These are phyloP conservation scores for Primulina huaijiensis DNA, from an alignment of 257 asterid species.

Conservation along the genomic window DNA sequence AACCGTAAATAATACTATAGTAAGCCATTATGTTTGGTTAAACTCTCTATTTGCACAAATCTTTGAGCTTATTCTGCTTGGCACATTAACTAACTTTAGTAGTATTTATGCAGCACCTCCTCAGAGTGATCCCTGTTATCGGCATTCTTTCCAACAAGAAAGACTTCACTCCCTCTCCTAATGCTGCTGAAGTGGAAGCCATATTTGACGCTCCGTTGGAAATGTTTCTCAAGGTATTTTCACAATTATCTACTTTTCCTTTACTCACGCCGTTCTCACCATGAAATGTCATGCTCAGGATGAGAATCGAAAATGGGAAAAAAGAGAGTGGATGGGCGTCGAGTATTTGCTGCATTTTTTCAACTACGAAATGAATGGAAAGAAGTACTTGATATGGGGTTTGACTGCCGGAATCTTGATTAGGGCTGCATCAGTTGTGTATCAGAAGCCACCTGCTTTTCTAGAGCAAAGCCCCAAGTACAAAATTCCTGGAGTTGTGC, in stretches of 20 bases:
- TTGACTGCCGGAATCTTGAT: constrained; percentile 89
- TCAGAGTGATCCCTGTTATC: constrained; percentile 91
- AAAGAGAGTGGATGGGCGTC: constrained; percentile 81
- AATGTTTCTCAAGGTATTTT: constrained; percentile 86
- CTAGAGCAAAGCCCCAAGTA: constrained; percentile 71
- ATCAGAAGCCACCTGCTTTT: constrained; percentile 75
- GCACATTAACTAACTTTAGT: constrained; percentile 12
- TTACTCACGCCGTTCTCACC: not conserved
- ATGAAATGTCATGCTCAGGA: constrained; percentile 43
- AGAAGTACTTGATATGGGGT: constrained; percentile 82
- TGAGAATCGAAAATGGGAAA: constrained; percentile 70
- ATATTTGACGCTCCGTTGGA: constrained; percentile 92
- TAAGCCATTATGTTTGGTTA: not conserved
- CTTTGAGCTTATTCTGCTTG: not conserved
- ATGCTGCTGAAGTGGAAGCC: constrained; percentile 78
- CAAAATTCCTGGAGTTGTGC: constrained; percentile 49
- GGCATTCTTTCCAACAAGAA: constrained; percentile 73
- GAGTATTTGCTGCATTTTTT: constrained; percentile 75
- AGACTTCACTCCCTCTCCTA: constrained; percentile 59
- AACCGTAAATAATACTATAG: too few relatives aligned
- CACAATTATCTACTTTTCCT: not conserved
- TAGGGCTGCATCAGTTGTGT: constrained; percentile 87
- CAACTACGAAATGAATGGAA: constrained; percentile 50
- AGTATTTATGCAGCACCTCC: constrained; percentile 68
- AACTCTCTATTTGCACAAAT: not conserved